phyloP scores from a whole-genome alignment of 2,329 filamentous ascomycete species.

The Sclerotinia minor region DNA sequence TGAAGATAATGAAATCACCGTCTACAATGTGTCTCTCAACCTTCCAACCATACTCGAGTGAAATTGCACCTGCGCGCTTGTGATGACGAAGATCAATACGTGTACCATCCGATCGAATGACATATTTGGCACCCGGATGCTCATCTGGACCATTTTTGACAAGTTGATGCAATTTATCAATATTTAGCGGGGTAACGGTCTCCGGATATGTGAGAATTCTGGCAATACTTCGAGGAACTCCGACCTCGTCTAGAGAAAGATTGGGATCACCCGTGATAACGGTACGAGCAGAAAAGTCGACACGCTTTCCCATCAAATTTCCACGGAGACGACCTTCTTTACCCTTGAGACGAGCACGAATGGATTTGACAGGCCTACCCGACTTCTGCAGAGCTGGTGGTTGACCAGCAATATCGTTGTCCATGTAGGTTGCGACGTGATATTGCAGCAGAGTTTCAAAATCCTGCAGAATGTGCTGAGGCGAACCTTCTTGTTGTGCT shows the following conservation, averaged over 20 bases:
- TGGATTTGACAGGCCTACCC: conserved; percentile 92
- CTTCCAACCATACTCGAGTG: conserved; percentile 95
- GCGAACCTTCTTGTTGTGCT: conserved; percentile 86
- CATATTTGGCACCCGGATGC: conserved; percentile 94
- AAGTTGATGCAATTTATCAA: conserved; percentile 82
- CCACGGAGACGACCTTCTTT: conserved; percentile 97
- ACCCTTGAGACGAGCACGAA: conserved; percentile 95
- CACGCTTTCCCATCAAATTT: conserved; percentile 99
- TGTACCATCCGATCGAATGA: conserved; percentile 89
- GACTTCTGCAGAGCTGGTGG: conserved; percentile 96
- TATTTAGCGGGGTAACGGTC: conserved; percentile 97
- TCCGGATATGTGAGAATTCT: conserved; percentile 93
- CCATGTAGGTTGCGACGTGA: conserved; percentile 99
- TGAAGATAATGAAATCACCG: conserved; percentile 98
- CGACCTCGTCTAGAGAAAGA: conserved; percentile 92
- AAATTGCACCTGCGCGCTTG: conserved; percentile 78
- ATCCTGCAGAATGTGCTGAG: conserved; percentile 85
- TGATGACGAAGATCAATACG: conserved; percentile 94
- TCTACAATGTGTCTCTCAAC: conserved; percentile 96
- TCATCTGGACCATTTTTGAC: conserved; percentile 93
- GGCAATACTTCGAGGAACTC: conserved; percentile 91
- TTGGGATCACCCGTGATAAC: conserved; percentile 99
- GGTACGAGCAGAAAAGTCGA: conserved; percentile 98
- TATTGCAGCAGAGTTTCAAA: conserved; percentile 94
- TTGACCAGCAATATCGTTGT: conserved; percentile 96